A percentile compares a stretch with the other conserved stretches of the same genome.
Conservation (phyloP, 176 grass and related monocot species). For the Hyparrhenia diplandra region DNA sequence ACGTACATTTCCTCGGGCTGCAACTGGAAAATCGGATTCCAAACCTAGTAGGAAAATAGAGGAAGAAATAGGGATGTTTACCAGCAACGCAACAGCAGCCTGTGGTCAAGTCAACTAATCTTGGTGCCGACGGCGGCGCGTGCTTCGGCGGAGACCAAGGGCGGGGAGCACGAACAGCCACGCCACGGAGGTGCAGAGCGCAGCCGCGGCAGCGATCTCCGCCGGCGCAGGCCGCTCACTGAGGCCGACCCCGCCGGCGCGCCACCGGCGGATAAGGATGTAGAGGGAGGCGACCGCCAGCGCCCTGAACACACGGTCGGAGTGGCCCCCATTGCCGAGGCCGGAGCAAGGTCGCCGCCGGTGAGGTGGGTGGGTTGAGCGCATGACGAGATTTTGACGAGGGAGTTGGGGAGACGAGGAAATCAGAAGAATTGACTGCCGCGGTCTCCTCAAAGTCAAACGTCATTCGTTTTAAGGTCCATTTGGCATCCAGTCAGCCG, state of each 20-base stretch:
- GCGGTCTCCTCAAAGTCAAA: background rate
- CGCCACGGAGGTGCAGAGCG: constrained; percentile 19
- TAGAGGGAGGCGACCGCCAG: constrained; percentile 33
- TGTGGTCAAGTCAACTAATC: constrained; percentile 12
- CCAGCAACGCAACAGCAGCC: background rate
- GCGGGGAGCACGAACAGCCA: constrained; percentile 31
- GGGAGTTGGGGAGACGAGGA: background rate
- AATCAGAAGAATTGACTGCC: background rate
- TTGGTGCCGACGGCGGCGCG: background rate
- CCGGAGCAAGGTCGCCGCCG: background rate
- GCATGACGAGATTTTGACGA: background rate
- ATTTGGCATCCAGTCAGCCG: too few species aligned
- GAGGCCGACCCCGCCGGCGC: constrained; percentile 13
- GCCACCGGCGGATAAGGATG: constrained; percentile 42
- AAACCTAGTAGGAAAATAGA: too few species aligned
- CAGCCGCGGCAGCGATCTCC: constrained; percentile 26
- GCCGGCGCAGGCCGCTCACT: constrained; percentile 24
- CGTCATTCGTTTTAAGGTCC: background rate
- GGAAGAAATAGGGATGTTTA: background rate
- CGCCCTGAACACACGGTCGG: constrained; percentile 28
- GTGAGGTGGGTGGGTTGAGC: background rate
- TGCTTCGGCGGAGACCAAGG: background rate
- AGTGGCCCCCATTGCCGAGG: background rate
- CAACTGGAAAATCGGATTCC: background rate
- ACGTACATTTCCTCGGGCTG: background rate